Conservation (phyloP, 768 basidiomycete species). For the Leucocoprinus sp. region DNA sequence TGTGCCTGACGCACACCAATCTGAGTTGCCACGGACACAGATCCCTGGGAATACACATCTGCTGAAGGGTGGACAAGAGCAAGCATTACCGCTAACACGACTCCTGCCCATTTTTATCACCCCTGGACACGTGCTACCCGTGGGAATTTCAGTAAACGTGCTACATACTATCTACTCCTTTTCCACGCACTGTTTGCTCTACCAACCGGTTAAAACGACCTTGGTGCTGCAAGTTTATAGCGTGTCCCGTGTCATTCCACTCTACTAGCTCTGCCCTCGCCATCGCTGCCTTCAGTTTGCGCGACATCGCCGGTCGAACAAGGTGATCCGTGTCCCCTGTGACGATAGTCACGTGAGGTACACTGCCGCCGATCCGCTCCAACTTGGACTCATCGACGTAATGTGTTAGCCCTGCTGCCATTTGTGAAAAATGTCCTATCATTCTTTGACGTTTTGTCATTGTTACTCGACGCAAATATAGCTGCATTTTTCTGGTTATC, state of each 20-base stretch:
- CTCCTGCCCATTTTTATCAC: constrained; percentile 1
- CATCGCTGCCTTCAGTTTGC: constrained; percentile 48
- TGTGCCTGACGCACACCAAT: too few species aligned
- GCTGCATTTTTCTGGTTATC: constrained; percentile 23
- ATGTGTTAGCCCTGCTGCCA: constrained; percentile 61
- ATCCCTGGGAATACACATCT: constrained; percentile 12
- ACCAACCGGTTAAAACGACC: constrained; percentile 47
- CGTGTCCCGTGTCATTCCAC: constrained; percentile 63
- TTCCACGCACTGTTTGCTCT: constrained; percentile 40
- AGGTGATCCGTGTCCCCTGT: constrained; percentile 63
- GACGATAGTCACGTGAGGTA: constrained; percentile 62
- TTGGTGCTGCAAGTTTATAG: constrained; percentile 39
- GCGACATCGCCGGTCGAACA: constrained; percentile 43
- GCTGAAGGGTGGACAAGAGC: constrained; percentile 36
- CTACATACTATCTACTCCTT: constrained; percentile 30
- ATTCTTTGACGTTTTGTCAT: constrained; percentile 52
- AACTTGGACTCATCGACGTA: constrained; percentile 42
- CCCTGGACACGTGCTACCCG: background rate
- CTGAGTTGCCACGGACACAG: too few species aligned
- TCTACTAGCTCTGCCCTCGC: constrained; percentile 47
- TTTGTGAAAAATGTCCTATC: constrained; percentile 62
- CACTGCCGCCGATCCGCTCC: constrained; percentile 36
- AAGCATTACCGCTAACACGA: constrained; percentile 27
- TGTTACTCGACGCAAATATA: constrained; percentile 34
- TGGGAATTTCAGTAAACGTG: constrained; percentile 6